Base-by-base conservation (phyloP, 164 flowering plant genomes). In the Tetracentron sinense region DNA sequence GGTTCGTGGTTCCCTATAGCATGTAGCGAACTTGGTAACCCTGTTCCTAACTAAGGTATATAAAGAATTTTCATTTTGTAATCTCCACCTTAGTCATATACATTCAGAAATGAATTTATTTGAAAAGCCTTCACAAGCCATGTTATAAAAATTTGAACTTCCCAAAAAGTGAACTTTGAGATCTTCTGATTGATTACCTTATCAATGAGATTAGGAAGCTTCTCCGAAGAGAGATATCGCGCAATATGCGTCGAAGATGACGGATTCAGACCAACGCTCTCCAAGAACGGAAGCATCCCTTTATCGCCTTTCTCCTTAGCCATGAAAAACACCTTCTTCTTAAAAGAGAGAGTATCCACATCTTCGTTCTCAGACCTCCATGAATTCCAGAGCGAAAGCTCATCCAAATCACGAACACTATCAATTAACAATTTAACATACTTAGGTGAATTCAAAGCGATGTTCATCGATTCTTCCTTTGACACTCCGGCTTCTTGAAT, bases 231-330 rank as follows among this genome's bases (percentile, higher is more conserved):
- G 3, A 87, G 75, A 63, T 82, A 79, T 1, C 92, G 75, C 0
- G 96, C 87, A 20, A 86, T 65, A 69, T 77, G 80, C 64, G 76
- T 71, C 1, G 96, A 84, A 15, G 87, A 77, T 29, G 81, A 65
- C 15, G 86, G 72, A 61, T 72, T 76, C 66, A 93, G 63, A 0
- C 97, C 97, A 52, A 86, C 20, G 57, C 95, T 87, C 79, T 93
- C 98, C 81, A 93, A 80, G 48, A 82, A 87, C 3, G 98, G 85
- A 61, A 93, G 77, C 12, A 83, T 67, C 6, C 97, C 97, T 50
- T 70, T 66, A 70, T 90, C 96, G 21, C 92, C 89, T 70, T 86
- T 93, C 80, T 79, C 81, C 74, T 75, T 81, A 6, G 87, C 96
- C 78, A 90, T 72, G 42, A 33, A 67, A 61, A 65, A 61, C 22